Evolutionary conservation across 768 basidiomycete species (phyloP).

Genomic region (Tremella fuciformis): DNA sequence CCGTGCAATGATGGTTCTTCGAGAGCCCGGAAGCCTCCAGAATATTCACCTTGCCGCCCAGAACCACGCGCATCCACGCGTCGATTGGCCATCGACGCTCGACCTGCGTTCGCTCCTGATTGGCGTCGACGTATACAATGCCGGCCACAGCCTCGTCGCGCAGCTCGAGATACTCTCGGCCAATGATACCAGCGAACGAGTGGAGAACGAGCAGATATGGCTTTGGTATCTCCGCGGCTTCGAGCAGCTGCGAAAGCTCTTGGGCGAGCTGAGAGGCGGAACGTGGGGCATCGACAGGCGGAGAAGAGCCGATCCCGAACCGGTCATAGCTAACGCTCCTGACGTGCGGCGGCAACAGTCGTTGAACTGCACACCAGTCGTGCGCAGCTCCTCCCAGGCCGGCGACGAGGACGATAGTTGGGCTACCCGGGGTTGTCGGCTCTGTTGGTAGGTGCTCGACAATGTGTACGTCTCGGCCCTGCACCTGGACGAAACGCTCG

Average conservation of each 20-base stretch:
- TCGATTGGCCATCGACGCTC: conserved; percentile 9
- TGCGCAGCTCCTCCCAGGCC: conserved; percentile 11
- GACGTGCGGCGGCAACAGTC: conserved; percentile 12
- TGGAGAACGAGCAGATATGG: conserved; percentile 21
- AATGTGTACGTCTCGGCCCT: background rate
- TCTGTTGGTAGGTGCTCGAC: background rate
- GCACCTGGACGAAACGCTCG: background rate
- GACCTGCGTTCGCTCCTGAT: conserved; percentile 14
- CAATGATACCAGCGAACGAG: conserved; percentile 23
- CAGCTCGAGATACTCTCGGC: conserved; percentile 16
- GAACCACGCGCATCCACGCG: background rate
- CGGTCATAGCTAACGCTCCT: conserved; percentile 18
- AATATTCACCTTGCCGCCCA: background rate
- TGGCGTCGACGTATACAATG: conserved; percentile 17
- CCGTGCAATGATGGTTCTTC: background rate
- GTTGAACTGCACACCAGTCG: conserved; percentile 10
- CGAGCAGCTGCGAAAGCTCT: conserved; percentile 13
- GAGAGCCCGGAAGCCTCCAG: background rate
- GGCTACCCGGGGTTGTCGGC: background rate
- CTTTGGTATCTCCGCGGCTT: conserved; percentile 1
- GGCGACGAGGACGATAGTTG: conserved; percentile 14
- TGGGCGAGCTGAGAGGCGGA: conserved; percentile 14
- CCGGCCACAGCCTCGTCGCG: conserved; percentile 12
- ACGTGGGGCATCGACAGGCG: conserved; percentile 10
- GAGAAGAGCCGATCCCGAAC: conserved; percentile 11